These are phyloP conservation scores for Neurospora sp. DNA, from an alignment of 2,329 filamentous ascomycete species.

Conservation along the genomic window DNA sequence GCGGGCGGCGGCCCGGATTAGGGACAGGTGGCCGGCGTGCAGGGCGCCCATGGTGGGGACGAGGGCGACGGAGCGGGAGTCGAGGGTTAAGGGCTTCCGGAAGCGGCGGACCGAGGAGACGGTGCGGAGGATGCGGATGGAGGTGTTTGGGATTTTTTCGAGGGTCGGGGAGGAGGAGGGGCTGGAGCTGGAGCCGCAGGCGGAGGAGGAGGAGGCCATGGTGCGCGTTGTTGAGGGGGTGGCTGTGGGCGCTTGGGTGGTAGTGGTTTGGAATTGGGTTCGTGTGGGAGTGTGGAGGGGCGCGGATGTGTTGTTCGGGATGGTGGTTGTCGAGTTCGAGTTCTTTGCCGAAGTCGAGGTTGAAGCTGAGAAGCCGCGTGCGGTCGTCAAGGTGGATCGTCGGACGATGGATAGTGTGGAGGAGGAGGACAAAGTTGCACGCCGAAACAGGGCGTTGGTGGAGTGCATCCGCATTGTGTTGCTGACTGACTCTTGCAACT, in stretches of 20 bases:
- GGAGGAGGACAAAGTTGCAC: neutral
- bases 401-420: neutral
- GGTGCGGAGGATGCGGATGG: conserved; percentile 66
- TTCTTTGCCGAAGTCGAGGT: neutral
- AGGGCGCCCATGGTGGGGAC: conserved; percentile 97
- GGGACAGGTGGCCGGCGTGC: conserved; percentile 76
- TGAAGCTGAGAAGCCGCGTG: conserved; percentile 8
- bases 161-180: conserved; percentile 16
- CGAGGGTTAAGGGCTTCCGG: conserved; percentile 54
- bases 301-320: too few species aligned
- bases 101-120: conserved; percentile 60
- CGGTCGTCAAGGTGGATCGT: conserved; percentile 4
- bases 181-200: conserved; percentile 10
- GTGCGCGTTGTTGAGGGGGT: conserved; percentile 11
- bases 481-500: conserved; percentile 5
- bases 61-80: conserved; percentile 67
- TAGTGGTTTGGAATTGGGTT: neutral
- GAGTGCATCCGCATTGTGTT: conserved; percentile 6
- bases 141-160: conserved; percentile 44
- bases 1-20: conserved; percentile 73
- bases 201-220: conserved; percentile 19
- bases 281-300: neutral
- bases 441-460: neutral
- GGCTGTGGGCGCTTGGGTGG: neutral
- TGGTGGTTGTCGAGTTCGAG: too few species aligned